Base-by-base conservation (phyloP, 2,329 filamentous ascomycete species). In the Parastagonospora avenae region DNA sequence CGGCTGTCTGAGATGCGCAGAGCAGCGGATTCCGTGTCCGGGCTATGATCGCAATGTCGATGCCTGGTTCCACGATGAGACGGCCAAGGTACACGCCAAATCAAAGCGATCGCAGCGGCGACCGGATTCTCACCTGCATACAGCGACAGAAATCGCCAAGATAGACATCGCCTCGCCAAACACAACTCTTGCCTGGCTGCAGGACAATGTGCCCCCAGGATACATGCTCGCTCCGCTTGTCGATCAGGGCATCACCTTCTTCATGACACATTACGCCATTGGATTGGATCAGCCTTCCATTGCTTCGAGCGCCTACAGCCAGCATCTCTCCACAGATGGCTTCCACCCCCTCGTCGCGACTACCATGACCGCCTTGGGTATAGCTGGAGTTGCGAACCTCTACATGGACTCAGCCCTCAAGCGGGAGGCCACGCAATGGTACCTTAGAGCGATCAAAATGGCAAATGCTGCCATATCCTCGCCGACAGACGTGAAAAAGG, bases 281-380 rank as follows among this genome's bases (percentile, higher is more conserved):
- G 68, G 67, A 1, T 8, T 70, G 2, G 67, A 72, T 16, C 58
- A 67, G 41, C 69, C 69, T 2, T 59, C 67, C 1, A 38, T 67
- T 4, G 49, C 62, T 11, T 69, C 66, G 0, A 36, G 57, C 1
- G 50, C 45, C 0, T 68, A 68, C 38, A 52, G 61, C 43, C 47
- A 54, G 6, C 56, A 72, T 46, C 45, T 72, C 0, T 59, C 61
- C 19, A 70, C 69, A 2, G 48, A 62, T 30, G 68, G 68, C 2
- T 71, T 72, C 32, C 67, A 71, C 42, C 69, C 69, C 1, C 50
- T 71, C 4, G 55, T 71, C 11, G 63, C 67, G 5, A 68, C 64
- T 3, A 53, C 62, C 4, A 73, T 73, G 70, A 70, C 69, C 6
- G 71, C 71, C 8, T 51, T 73, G 7, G 71, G 71, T 6, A 54